A percentile compares a stretch with the other conserved stretches of the same genome.
Evolutionary conservation across 768 basidiomycete genomes (phyloP).

Genomic region (Lepiota brunneoincarnata): DNA sequence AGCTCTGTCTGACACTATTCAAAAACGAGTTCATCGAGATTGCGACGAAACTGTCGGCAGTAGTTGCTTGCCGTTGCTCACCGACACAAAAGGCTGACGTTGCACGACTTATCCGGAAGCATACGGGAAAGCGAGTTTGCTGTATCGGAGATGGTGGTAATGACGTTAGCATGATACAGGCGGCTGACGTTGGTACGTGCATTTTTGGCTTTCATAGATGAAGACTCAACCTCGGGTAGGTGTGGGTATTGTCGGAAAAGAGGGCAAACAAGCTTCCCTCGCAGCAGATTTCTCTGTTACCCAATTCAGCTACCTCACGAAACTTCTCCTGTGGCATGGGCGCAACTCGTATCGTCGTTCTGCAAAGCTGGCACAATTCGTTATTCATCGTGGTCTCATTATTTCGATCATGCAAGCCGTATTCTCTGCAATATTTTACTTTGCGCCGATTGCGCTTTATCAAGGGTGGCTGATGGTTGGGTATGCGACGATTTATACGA

Average conservation of each 20-base stretch:
- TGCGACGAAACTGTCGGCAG: constrained; percentile 91
- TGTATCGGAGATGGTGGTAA: constrained; percentile 99
- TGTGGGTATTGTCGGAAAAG: constrained; percentile 97
- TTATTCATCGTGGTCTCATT: constrained; percentile 95
- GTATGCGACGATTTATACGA: constrained; percentile 94
- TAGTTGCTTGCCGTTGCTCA: constrained; percentile 97
- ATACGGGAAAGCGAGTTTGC: constrained; percentile 94
- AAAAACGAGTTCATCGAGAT: constrained; percentile 95
- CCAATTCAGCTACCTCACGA: constrained; percentile 94
- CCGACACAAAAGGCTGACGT: constrained; percentile 99
- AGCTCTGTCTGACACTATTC: constrained; percentile 92
- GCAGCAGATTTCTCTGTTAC: constrained; percentile 98
- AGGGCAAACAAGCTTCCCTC: constrained; percentile 98
- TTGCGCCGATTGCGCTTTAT: constrained; percentile 95
- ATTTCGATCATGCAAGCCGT: constrained; percentile 98
- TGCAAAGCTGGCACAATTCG: constrained; percentile 96
- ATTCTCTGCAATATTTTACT: constrained; percentile 90
- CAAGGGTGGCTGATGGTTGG: constrained; percentile 98
- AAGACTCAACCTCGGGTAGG: constrained; percentile 42
- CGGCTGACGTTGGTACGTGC: constrained; percentile 91
- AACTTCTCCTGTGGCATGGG: constrained; percentile 97
- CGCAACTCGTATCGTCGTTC: constrained; percentile 98
- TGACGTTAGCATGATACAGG: constrained; percentile 99
- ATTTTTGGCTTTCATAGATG: neutral
- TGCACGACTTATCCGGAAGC: constrained; percentile 84